phyloP scores from a whole-genome alignment of 2,329 filamentous ascomycete genomes.

The Drechmeria coniospora region DNA sequence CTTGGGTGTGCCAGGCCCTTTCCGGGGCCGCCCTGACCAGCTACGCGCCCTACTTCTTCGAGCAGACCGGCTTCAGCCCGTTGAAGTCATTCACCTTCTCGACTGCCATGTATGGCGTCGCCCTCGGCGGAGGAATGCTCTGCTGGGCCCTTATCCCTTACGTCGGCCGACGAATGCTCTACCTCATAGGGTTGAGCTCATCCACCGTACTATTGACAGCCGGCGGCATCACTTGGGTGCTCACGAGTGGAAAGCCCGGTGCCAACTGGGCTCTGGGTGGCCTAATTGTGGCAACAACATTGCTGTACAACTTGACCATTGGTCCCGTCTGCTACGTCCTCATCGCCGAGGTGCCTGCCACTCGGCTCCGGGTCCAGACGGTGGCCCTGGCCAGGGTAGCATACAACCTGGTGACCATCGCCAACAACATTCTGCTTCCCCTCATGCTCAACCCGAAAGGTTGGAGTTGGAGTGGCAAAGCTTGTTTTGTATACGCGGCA shows the following conservation, averaged over 20 bases:
- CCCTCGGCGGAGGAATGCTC: slow-evolving; percentile 22
- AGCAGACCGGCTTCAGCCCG: slow-evolving; percentile 23
- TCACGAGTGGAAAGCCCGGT: slow-evolving; percentile 11
- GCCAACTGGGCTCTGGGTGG: slow-evolving; percentile 20
- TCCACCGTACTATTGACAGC: slow-evolving; percentile 17
- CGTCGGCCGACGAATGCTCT: slow-evolving; percentile 24
- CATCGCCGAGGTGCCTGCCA: slow-evolving; percentile 22
- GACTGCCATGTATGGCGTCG: slow-evolving; percentile 22
- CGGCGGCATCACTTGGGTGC: slow-evolving; percentile 22
- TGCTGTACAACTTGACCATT: slow-evolving; percentile 21
- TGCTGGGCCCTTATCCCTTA: slow-evolving; percentile 23
- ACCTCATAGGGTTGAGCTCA: slow-evolving; percentile 18
- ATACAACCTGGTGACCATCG: slow-evolving; percentile 10
- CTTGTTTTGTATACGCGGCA: slow-evolving; percentile 10
- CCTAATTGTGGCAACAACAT: slow-evolving; percentile 25
- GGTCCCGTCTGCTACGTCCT: slow-evolving; percentile 23
- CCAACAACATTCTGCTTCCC: slow-evolving; percentile 13
- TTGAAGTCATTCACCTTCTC: slow-evolving; percentile 22
- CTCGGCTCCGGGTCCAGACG: slow-evolving; percentile 22
- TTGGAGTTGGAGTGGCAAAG: slow-evolving; percentile 12
- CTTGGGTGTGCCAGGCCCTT: slow-evolving; percentile 12
- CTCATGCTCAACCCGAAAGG: slow-evolving; percentile 13
- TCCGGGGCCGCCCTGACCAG: slow-evolving; percentile 9
- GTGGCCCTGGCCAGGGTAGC: slow-evolving; percentile 20
- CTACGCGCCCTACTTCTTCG: slow-evolving; percentile 23